A percentile compares a stretch with the other conserved stretches of the same genome.
Conservation (phyloP, 139 green algal genomes). For the Chlamydomonas asymmetrica region DNA sequence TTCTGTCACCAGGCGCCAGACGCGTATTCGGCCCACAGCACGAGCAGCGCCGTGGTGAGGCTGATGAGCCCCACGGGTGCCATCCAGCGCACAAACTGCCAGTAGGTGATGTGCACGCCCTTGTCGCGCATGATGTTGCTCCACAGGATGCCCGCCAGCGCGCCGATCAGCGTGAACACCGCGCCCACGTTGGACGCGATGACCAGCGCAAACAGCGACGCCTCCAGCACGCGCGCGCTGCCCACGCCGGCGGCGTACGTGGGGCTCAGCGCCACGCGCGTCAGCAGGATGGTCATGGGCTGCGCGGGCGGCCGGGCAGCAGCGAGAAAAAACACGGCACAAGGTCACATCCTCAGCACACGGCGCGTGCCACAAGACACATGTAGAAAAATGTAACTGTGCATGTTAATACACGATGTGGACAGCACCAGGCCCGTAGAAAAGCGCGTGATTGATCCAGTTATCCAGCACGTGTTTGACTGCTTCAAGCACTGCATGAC, state of each 20-base stretch:
- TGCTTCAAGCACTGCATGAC: too few species aligned
- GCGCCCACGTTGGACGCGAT: conserved; percentile 49
- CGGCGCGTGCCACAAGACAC: too few species aligned
- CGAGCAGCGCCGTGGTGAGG: conserved; percentile 21
- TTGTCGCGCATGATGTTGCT: conserved; percentile 22
- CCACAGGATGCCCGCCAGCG: conserved; percentile 59
- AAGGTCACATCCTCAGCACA: too few species aligned
- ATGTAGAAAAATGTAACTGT: too few species aligned
- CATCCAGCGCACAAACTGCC: conserved; percentile 36
- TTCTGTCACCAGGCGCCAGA: too few species aligned
- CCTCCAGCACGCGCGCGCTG: conserved; percentile 1
- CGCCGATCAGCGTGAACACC: conserved; percentile 48
- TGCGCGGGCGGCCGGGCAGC: not conserved
- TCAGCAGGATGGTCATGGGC: conserved; percentile 63
- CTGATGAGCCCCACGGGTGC: conserved; percentile 28
- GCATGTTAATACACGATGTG: too few species aligned
- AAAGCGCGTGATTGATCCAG: too few species aligned
- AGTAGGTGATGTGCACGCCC: conserved; percentile 1
- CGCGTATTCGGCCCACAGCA: conserved; percentile 35
- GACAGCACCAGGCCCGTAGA: too few species aligned
- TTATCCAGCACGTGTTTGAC: too few species aligned
- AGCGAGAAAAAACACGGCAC: not conserved
- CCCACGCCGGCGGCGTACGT: not conserved
- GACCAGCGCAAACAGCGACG: conserved; percentile 41
- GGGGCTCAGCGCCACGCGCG: conserved; percentile 32